phyloP scores from a whole-genome alignment of 2,329 filamentous ascomycete species.

The Exserohilum turcica region DNA sequence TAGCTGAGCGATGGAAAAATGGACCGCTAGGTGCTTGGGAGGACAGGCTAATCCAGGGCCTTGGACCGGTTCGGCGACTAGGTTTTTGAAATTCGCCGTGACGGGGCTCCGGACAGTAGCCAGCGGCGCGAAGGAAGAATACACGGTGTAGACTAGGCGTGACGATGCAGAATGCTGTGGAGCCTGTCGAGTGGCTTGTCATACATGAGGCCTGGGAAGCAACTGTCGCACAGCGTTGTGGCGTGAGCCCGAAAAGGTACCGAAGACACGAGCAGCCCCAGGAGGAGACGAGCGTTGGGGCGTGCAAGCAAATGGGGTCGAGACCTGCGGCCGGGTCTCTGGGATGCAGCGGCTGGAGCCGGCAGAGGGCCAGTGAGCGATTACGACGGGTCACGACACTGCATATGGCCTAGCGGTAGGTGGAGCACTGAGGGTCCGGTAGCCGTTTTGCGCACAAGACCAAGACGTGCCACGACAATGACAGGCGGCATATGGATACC shows the following conservation, averaged over 20 bases:
- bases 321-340: constrained; percentile 7
- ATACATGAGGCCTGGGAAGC: not conserved
- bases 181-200: not conserved
- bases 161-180: not conserved
- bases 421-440: not conserved
- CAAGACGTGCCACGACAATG: not conserved
- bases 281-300: constrained; percentile 2
- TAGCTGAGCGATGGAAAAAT: too few species aligned
- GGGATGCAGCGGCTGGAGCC: constrained; percentile 27
- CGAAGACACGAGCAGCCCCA: constrained; percentile 2
- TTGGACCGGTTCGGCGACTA: constrained; percentile 6
- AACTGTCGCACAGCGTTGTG: constrained; percentile 5
- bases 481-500: not conserved
- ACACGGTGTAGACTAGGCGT: not conserved
- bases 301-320: not conserved
- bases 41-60: constrained; percentile 25
- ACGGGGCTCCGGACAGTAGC: not conserved
- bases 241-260: constrained; percentile 2
- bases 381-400: not conserved
- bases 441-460: not conserved
- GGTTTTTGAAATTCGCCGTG: constrained; percentile 9
- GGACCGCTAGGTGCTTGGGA: constrained; percentile 13
- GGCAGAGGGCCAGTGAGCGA: constrained; percentile 9
- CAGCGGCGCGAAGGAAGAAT: not conserved
- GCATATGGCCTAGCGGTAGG: not conserved